phyloP scores from a whole-genome alignment of 495 filamentous ascomycete species.

The Poronia punctata region DNA sequence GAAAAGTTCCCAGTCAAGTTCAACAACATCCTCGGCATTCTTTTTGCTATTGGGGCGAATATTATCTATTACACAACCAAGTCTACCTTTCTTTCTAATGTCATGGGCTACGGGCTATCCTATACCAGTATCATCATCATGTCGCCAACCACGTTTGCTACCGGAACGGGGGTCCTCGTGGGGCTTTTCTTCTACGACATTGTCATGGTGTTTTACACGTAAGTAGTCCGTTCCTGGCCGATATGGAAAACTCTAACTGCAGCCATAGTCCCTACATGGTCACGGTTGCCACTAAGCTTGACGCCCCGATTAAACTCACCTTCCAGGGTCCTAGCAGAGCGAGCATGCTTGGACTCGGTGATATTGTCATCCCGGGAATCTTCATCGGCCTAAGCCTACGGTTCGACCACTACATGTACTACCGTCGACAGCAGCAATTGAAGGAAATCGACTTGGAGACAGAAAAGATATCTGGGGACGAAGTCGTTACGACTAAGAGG shows the following conservation, averaged over 20 bases:
- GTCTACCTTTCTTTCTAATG: conserved; percentile 74
- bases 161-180: conserved; percentile 66
- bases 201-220: conserved; percentile 94
- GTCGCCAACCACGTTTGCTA: conserved; percentile 84
- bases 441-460: conserved; percentile 30
- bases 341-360: conserved; percentile 88
- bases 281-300: conserved; percentile 81
- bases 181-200: conserved; percentile 93
- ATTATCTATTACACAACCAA: conserved; percentile 62
- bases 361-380: conserved; percentile 91
- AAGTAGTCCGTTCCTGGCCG: conserved; percentile 17
- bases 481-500: conserved; percentile 21
- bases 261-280: conserved; percentile 72
- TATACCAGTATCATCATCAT: conserved; percentile 76
- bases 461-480: conserved; percentile 29
- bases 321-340: conserved; percentile 64
- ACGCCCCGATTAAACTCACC: conserved; percentile 88
- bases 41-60: conserved; percentile 52
- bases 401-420: conserved; percentile 83
- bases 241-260: conserved; percentile 11
- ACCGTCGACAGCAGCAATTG: conserved; percentile 44
- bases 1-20: conserved; percentile 31
- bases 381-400: conserved; percentile 82
- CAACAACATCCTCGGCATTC: conserved; percentile 46
- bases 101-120: conserved; percentile 78